phyloP scores from a whole-genome alignment of 2,329 filamentous ascomycete species.

The Catunica adiposa region DNA sequence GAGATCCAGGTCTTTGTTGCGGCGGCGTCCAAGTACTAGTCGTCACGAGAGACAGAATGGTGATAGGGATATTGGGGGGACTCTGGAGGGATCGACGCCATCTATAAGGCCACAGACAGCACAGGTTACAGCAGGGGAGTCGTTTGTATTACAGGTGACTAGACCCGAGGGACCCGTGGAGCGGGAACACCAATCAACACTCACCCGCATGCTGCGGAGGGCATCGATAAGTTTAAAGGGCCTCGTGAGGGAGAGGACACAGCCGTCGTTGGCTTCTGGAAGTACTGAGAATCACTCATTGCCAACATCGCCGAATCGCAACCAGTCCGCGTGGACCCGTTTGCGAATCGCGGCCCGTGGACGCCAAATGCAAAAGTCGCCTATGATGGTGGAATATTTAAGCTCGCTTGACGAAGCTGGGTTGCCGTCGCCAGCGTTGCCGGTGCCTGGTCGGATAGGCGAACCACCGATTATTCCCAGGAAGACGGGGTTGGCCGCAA shows the following conservation, averaged over 20 bases:
- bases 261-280: not conserved
- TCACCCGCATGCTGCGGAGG: not conserved
- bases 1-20: not conserved
- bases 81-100: no score
- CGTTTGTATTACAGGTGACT: no score
- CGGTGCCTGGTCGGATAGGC: slow-evolving; percentile 32
- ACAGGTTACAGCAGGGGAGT: no score
- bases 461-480: slow-evolving; percentile 45
- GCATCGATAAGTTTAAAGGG: not conserved
- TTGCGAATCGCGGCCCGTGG: slow-evolving; percentile 35
- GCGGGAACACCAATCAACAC: not conserved
- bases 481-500: slow-evolving; percentile 43
- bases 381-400: slow-evolving; percentile 22
- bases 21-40: not conserved
- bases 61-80: not conserved
- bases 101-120: no score
- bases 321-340: slow-evolving; percentile 29
- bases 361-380: slow-evolving; percentile 28
- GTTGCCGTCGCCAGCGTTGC: slow-evolving; percentile 17
- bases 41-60: not conserved
- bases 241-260: not conserved
- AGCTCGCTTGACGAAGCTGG: slow-evolving; percentile 11
- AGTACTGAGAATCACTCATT: slow-evolving; percentile 1
- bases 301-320: slow-evolving; percentile 1
- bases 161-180: not conserved